Evolutionary conservation across 2,329 filamentous ascomycete genomes (phyloP).

Genomic region (Pyricularia grisea): DNA sequence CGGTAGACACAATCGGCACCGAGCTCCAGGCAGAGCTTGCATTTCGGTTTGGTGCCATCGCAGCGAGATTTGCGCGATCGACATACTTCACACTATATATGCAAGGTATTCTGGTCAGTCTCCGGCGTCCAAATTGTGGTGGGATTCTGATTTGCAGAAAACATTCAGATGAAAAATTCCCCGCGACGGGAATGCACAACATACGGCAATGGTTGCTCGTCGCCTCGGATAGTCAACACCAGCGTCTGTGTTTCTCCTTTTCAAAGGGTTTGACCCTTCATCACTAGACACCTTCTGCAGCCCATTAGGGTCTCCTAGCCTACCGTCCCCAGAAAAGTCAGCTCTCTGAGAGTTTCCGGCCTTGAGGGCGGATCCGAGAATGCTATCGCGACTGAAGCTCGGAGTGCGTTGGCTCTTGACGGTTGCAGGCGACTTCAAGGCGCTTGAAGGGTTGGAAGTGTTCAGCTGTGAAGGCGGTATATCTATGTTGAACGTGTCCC

Average conservation of each 20-base stretch:
- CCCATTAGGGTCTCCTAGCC: conserved; percentile 31
- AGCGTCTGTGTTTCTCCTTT: conserved; percentile 52
- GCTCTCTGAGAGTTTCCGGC: conserved; percentile 46
- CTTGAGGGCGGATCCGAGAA: conserved; percentile 43
- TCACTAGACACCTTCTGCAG: conserved; percentile 38
- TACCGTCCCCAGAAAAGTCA: conserved; percentile 22
- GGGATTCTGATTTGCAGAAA: not conserved
- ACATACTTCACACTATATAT: conserved; percentile 64
- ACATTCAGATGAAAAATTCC: not conserved
- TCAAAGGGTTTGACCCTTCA: conserved; percentile 48
- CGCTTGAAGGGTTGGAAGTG: conserved; percentile 27
- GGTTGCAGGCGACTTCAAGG: conserved; percentile 41
- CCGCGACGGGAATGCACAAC: conserved; percentile 17
- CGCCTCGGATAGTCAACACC: conserved; percentile 55
- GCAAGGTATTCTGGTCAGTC: not conserved
- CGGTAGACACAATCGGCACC: conserved; percentile 78
- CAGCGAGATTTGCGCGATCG: conserved; percentile 72
- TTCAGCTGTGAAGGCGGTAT: conserved; percentile 34
- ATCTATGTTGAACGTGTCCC: conserved; percentile 38
- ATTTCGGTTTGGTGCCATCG: conserved; percentile 73
- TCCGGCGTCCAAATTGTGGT: not conserved
- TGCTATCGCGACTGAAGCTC: conserved; percentile 45
- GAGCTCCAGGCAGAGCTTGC: conserved; percentile 73
- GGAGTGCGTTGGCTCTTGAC: conserved; percentile 37
- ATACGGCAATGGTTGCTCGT: conserved; percentile 56